Evolutionary conservation across 805 yeast genomes (phyloP).

Genomic region (Metschnikowia vanudenii): DNA sequence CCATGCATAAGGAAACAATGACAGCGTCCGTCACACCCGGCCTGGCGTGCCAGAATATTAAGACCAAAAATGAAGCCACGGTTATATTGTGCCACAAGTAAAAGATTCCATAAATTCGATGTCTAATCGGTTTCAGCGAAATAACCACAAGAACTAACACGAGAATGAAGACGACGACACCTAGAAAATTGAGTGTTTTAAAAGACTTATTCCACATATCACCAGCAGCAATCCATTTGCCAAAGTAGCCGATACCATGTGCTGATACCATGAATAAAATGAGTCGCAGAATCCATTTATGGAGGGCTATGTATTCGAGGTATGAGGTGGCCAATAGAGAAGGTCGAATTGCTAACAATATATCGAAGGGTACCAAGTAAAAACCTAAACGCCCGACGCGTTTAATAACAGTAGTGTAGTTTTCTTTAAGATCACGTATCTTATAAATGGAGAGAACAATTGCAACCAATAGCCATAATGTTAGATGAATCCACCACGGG

Average conservation of each 20-base stretch:
- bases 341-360: conserved; percentile 57
- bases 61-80: conserved; percentile 43
- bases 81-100: conserved; percentile 56
- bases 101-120: conserved; percentile 49
- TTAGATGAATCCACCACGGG: conserved; percentile 36
- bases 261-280: conserved; percentile 43
- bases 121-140: conserved; percentile 51
- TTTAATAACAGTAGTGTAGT: conserved; percentile 41
- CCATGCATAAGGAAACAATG: conserved; percentile 19
- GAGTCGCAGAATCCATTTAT: conserved; percentile 69
- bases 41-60: conserved; percentile 63
- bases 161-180: conserved; percentile 43
- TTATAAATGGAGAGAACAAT: conserved; percentile 32
- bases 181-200: conserved; percentile 45
- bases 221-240: conserved; percentile 46
- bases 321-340: conserved; percentile 49
- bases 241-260: conserved; percentile 54
- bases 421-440: conserved; percentile 29
- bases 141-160: conserved; percentile 40
- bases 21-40: conserved; percentile 54
- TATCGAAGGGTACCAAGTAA: conserved; percentile 55
- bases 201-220: conserved; percentile 32
- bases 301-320: conserved; percentile 53
- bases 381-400: conserved; percentile 63
- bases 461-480: conserved; percentile 34